Conservation (phyloP, 208 protist species). For the Angomonas deanei region DNA sequence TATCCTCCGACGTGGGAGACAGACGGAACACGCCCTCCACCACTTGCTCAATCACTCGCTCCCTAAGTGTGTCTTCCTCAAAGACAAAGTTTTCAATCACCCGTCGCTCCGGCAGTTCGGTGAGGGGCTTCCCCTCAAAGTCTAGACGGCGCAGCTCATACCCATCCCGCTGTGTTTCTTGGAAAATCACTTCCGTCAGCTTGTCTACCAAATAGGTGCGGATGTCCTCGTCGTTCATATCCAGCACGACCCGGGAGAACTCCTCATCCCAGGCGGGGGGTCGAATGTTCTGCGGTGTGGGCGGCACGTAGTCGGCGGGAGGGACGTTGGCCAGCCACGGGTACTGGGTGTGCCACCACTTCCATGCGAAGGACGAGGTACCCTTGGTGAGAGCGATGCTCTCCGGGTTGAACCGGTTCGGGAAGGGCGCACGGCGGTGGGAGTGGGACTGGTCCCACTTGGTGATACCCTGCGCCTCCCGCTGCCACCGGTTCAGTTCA, state of each 20-base stretch:
- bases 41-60: constrained; percentile 80
- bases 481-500: constrained; percentile 88
- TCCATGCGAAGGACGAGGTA: constrained; percentile 71
- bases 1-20: constrained; percentile 59
- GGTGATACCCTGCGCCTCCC: constrained; percentile 83
- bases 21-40: constrained; percentile 87
- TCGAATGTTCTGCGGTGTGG: constrained; percentile 29
- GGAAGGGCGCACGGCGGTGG: constrained; percentile 67
- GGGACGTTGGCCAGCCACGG: constrained; percentile 85
- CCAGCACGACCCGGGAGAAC: constrained; percentile 65
- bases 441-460: constrained; percentile 88
- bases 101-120: constrained; percentile 77
- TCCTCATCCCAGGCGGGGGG: constrained; percentile 80
- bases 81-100: constrained; percentile 88
- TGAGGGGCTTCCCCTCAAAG: constrained; percentile 90
- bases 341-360: constrained; percentile 91
- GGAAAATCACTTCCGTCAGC: constrained; percentile 85
- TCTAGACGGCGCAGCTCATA: constrained; percentile 89
- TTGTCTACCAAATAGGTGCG: constrained; percentile 63
- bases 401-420: constrained; percentile 87
- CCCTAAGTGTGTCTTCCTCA: constrained; percentile 85
- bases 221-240: constrained; percentile 73
- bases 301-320: constrained; percentile 34
- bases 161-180: constrained; percentile 82
- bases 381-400: constrained; percentile 78